phyloP scores from a whole-genome alignment of 202 grass and related monocot genomes.

The Tripidium arundinaceum region DNA sequence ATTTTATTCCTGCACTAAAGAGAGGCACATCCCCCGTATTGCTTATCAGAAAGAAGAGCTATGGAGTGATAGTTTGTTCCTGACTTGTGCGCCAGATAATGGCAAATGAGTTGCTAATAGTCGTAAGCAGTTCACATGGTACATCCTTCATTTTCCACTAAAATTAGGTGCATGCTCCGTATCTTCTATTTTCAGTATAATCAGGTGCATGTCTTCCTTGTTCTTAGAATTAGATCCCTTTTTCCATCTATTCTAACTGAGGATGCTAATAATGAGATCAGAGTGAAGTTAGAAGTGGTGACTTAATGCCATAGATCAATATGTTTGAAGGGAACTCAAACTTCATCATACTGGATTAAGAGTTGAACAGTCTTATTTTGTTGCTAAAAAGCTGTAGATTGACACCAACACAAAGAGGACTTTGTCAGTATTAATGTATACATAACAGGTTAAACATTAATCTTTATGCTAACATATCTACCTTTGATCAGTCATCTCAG shows the following conservation, averaged over 20 bases:
- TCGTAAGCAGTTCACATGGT: neutral
- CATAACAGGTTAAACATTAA: neutral
- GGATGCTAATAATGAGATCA: slow-evolving; percentile 9
- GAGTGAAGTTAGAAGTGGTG: neutral
- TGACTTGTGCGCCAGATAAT: neutral
- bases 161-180: neutral
- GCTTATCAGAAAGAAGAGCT: slow-evolving; percentile 20
- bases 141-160: neutral
- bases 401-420: neutral
- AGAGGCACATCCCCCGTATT: neutral
- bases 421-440: neutral
- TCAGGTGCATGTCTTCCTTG: neutral
- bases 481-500: slow-evolving; percentile 24
- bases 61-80: neutral
- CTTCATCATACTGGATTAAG: neutral
- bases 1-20: neutral
- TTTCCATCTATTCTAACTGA: neutral
- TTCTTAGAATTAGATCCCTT: neutral
- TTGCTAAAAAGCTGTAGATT: neutral
- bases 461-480: slow-evolving; percentile 27
- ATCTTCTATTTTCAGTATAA: neutral
- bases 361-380: neutral
- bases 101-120: neutral
- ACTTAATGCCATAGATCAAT: neutral
- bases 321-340: slow-evolving; percentile 3